A percentile compares a stretch with the other conserved stretches of the same genome.
Conservation (phyloP, 495 filamentous ascomycete genomes). For the Aspergillus carlsbadensis region DNA sequence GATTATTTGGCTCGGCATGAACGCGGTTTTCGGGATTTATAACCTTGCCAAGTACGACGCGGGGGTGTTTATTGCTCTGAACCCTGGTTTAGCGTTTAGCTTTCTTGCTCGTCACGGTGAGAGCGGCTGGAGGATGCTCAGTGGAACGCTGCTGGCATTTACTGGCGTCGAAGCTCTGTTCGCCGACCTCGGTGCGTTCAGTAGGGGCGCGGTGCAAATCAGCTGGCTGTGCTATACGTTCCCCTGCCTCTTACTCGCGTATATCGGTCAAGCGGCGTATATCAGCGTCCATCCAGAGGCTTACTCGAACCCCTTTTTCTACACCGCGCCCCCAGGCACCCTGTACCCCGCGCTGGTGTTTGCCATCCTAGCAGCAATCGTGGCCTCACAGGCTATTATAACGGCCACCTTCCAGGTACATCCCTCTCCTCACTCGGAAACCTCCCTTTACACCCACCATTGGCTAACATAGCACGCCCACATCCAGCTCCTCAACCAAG, state of each 20-base stretch:
- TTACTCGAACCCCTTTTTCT: constrained; percentile 71
- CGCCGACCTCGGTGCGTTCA: constrained; percentile 72
- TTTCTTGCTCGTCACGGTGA: constrained; percentile 62
- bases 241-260: constrained; percentile 68
- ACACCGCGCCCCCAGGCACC: constrained; percentile 62
- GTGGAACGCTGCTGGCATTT: constrained; percentile 69
- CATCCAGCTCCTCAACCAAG: constrained; percentile 61
- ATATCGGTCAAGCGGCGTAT: constrained; percentile 73
- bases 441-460: neutral
- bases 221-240: constrained; percentile 64
- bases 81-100: constrained; percentile 59
- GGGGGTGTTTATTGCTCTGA: constrained; percentile 67
- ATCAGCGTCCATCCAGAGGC: constrained; percentile 60
- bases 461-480: neutral
- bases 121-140: constrained; percentile 64
- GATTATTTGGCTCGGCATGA: constrained; percentile 70
- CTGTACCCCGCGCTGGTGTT: constrained; percentile 65
- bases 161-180: constrained; percentile 76
- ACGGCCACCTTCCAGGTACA: constrained; percentile 62
- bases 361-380: constrained; percentile 67
- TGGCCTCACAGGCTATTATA: constrained; percentile 77
- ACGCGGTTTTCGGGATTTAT: constrained; percentile 67
- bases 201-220: constrained; percentile 57
- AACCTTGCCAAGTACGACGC: constrained; percentile 64
- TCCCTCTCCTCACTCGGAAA: neutral